A percentile compares a stretch with the other conserved stretches of the same genome.
These are phyloP conservation scores for Liquidambar formosana DNA, from an alignment of 164 flowering plant species.

Conservation along the genomic window DNA sequence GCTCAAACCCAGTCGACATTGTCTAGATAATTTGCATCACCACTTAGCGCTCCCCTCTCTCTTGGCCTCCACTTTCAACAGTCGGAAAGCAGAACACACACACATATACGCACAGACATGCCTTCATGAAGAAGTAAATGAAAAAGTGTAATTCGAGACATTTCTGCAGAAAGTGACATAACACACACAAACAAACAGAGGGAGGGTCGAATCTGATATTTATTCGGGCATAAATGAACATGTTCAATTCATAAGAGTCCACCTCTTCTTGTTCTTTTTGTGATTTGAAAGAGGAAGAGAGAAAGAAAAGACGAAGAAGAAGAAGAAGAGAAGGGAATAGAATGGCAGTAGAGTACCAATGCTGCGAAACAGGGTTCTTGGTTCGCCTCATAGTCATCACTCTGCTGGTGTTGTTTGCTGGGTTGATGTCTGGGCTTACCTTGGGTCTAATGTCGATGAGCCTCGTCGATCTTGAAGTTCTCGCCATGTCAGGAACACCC, in stretches of 20 bases:
- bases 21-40: no score
- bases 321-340: not conserved
- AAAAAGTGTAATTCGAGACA: not conserved
- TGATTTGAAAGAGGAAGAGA: no score
- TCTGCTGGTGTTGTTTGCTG: slow-evolving; percentile 80
- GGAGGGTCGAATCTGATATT: slow-evolving; percentile 12
- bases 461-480: slow-evolving; percentile 94
- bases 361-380: slow-evolving; percentile 67
- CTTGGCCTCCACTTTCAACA: not conserved
- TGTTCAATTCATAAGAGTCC: not conserved
- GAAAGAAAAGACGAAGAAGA: no score
- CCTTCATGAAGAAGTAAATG: not conserved
- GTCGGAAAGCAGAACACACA: no score
- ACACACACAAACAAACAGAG: not conserved
- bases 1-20: no score
- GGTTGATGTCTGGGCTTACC: slow-evolving; percentile 96
- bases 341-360: slow-evolving; percentile 73
- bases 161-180: not conserved
- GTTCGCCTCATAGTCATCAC: slow-evolving; percentile 48
- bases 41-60: no score
- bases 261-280: no score
- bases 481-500: slow-evolving; percentile 92
- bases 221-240: slow-evolving; percentile 4
- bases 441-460: slow-evolving; percentile 96
- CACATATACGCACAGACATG: not conserved